Percentiles rank a stretch among this genome's conserved stretches.
Conservation (phyloP, 345 rosid species). For the Syzygium jambos region DNA sequence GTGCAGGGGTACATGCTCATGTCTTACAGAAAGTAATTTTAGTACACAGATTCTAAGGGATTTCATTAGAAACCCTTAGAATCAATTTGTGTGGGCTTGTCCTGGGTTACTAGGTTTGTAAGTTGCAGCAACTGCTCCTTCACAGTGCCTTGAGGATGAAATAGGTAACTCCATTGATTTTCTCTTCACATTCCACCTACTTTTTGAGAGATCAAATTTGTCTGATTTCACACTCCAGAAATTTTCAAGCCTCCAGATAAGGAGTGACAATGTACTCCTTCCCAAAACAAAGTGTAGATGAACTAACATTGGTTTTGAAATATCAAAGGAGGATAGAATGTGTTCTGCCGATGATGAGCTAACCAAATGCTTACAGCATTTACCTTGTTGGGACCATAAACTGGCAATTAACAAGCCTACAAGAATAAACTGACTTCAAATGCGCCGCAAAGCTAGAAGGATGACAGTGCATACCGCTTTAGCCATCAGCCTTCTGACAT, state of each 20-base stretch:
- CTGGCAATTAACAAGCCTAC: not conserved
- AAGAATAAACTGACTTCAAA: not conserved
- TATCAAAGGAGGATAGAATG: not conserved
- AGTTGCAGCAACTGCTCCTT: not conserved
- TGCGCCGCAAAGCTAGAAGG: not conserved
- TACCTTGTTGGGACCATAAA: not conserved
- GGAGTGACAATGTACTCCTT: not conserved
- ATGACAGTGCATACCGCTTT: slow-evolving; percentile 43
- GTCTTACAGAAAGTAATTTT: not conserved
- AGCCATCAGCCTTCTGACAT: slow-evolving; percentile 83
- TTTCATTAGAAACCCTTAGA: not conserved
- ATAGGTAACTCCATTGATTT: not conserved
- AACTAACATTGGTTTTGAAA: not conserved
- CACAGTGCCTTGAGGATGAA: not conserved
- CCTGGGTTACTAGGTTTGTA: not conserved
- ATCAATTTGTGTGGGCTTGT: not conserved
- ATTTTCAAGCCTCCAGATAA: not conserved
- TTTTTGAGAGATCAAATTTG: not conserved
- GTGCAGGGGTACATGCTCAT: not conserved
- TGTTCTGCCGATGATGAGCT: not conserved
- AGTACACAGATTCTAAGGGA: not conserved
- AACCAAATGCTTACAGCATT: not conserved
- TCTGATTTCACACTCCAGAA: not conserved
- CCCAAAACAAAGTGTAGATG: not conserved
- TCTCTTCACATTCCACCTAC: not conserved